phyloP scores from a whole-genome alignment of 495 filamentous ascomycete genomes.

The Bryoglossum gracile region DNA sequence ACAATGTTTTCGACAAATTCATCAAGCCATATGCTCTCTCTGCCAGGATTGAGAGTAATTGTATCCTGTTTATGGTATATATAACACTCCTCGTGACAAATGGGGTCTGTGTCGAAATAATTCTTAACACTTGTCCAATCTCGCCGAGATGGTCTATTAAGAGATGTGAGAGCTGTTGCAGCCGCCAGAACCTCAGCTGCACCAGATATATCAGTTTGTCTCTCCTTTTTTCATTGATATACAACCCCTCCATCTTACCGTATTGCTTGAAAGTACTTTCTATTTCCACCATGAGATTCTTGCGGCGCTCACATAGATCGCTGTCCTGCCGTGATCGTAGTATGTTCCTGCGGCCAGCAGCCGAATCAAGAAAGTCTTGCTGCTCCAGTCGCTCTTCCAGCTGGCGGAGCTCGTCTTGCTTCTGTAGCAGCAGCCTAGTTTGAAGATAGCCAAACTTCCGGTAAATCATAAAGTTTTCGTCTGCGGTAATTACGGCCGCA shows the following conservation, averaged over 20 bases:
- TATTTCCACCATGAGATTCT: constrained; percentile 9
- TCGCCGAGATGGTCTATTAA: constrained; percentile 14
- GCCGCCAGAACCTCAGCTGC: constrained; percentile 3
- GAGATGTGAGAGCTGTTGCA: neutral
- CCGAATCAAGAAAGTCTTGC: constrained; percentile 23
- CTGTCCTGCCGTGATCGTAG: constrained; percentile 9
- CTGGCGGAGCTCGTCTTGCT: constrained; percentile 31
- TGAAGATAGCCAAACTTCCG: constrained; percentile 32
- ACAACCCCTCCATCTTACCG: neutral
- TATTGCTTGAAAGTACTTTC: constrained; percentile 14
- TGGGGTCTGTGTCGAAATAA: constrained; percentile 27
- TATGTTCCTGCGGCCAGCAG: constrained; percentile 4
- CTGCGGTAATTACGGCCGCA: constrained; percentile 30
- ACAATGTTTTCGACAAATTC: neutral
- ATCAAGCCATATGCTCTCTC: neutral
- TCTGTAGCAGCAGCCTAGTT: constrained; percentile 31
- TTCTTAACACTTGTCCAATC: constrained; percentile 26
- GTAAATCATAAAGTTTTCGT: constrained; percentile 31
- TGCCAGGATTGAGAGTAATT: neutral
- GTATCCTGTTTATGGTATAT: constrained; percentile 4
- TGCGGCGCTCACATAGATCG: neutral
- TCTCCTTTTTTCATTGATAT: neutral
- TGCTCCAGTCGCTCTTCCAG: constrained; percentile 29
- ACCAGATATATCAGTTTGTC: neutral
- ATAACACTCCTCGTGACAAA: constrained; percentile 14